These are phyloP conservation scores for Cornus suecica DNA, from an alignment of 148 eudicot genomes.

Conservation along the genomic window DNA sequence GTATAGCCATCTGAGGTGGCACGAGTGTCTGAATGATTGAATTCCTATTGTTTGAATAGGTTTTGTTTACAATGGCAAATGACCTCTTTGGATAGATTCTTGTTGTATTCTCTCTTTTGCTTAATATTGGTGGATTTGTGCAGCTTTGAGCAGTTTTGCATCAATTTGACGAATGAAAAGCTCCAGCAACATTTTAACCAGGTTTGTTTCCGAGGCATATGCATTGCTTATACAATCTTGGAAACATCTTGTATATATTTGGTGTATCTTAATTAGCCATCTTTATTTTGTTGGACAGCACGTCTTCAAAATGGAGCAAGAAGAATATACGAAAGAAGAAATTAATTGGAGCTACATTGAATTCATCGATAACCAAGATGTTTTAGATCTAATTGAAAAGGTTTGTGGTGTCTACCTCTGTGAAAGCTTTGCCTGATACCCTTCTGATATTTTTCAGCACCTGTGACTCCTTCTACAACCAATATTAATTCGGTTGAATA, in stretches of 20 bases:
- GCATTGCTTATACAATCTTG: slow-evolving; percentile 12
- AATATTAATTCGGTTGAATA: background rate
- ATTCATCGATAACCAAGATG: slow-evolving; percentile 91
- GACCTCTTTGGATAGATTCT: background rate
- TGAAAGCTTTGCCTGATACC: background rate
- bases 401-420: slow-evolving; percentile 37
- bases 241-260: slow-evolving; percentile 1
- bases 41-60: background rate
- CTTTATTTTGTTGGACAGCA: slow-evolving; percentile 52
- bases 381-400: slow-evolving; percentile 97
- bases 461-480: background rate
- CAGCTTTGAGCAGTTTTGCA: slow-evolving; percentile 99
- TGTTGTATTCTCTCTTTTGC: slow-evolving; percentile 7
- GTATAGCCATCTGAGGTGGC: background rate
- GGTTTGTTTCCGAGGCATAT: slow-evolving; percentile 34
- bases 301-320: slow-evolving; percentile 99
- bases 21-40: slow-evolving; percentile 2
- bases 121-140: slow-evolving; percentile 14
- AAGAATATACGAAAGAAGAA: slow-evolving; percentile 94
- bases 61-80: background rate
- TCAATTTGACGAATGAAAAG: slow-evolving; percentile 97
- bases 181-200: slow-evolving; percentile 99
- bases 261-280: slow-evolving; percentile 12
- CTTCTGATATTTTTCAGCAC: background rate
- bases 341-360: slow-evolving; percentile 99